Evolutionary conservation across 2,329 filamentous ascomycete species (phyloP).

Genomic region (Uncinocarpus reesii): DNA sequence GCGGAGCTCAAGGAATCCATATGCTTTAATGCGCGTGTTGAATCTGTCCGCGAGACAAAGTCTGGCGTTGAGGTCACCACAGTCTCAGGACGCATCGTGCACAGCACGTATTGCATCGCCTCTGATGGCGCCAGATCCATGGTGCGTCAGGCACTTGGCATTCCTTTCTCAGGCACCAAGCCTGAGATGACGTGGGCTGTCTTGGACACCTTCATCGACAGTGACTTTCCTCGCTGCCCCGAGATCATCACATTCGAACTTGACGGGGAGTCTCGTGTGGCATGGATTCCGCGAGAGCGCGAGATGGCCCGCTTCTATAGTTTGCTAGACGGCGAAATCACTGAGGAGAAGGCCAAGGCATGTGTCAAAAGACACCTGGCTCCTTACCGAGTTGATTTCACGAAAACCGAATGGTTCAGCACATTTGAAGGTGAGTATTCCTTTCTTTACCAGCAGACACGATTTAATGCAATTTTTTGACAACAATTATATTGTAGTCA

Average conservation of each 20-base stretch:
- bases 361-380: background rate
- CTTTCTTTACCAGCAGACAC: background rate
- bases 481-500: background rate
- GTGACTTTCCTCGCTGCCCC: slow-evolving; percentile 3
- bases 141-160: slow-evolving; percentile 1
- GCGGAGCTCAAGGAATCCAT: background rate
- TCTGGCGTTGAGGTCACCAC: background rate
- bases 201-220: slow-evolving; percentile 7
- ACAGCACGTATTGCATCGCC: slow-evolving; percentile 1
- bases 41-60: background rate
- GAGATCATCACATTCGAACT: slow-evolving; percentile 7
- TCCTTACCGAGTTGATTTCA: slow-evolving; percentile 1
- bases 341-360: slow-evolving; percentile 1
- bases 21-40: background rate
- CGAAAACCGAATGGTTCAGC: slow-evolving; percentile 5
- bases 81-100: slow-evolving; percentile 1
- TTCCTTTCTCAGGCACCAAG: slow-evolving; percentile 4
- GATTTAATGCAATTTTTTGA: background rate
- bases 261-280: background rate
- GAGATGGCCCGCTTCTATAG: slow-evolving; percentile 4
- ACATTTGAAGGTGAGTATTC: background rate
- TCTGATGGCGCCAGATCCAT: slow-evolving; percentile 5
- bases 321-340: slow-evolving; percentile 1
- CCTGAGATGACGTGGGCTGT: slow-evolving; percentile 5
- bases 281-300: slow-evolving; percentile 4